phyloP scores from a whole-genome alignment of 805 yeast species.

The Candida orba region DNA sequence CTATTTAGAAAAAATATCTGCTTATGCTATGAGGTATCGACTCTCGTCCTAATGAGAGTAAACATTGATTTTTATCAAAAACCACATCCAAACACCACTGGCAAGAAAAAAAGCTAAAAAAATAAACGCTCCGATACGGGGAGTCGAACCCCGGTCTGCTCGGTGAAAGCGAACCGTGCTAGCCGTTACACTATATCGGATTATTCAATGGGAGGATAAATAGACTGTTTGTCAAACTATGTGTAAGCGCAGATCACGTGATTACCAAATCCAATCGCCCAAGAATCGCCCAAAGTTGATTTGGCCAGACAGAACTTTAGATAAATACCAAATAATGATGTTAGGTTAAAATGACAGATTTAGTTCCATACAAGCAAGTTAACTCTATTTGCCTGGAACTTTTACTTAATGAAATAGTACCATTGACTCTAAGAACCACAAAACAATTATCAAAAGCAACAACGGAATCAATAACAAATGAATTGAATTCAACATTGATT shows the following conservation, averaged over 20 bases:
- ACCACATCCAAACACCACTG: constrained; percentile 1
- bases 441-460: constrained; percentile 23
- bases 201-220: not conserved
- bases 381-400: constrained; percentile 51
- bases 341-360: not conserved
- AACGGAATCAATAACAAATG: constrained; percentile 1
- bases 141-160: constrained; percentile 84
- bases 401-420: constrained; percentile 70
- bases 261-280: too few relatives aligned
- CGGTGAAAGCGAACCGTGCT: constrained; percentile 83
- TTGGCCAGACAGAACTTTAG: too few relatives aligned
- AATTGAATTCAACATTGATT: constrained; percentile 10
- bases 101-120: constrained; percentile 1
- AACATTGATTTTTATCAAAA: too few relatives aligned
- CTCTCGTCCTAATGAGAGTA: too few relatives aligned
- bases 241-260: not conserved
- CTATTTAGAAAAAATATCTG: too few relatives aligned
- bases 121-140: constrained; percentile 62
- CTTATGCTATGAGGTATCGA: too few relatives aligned
- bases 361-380: constrained; percentile 25
- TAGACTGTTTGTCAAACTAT: not conserved
- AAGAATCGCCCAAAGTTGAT: too few relatives aligned
- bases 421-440: constrained; percentile 60
- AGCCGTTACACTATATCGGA: constrained; percentile 81
- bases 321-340: too few relatives aligned